Conservation (phyloP, 768 basidiomycete species). For the Boletus eberwhitei region DNA sequence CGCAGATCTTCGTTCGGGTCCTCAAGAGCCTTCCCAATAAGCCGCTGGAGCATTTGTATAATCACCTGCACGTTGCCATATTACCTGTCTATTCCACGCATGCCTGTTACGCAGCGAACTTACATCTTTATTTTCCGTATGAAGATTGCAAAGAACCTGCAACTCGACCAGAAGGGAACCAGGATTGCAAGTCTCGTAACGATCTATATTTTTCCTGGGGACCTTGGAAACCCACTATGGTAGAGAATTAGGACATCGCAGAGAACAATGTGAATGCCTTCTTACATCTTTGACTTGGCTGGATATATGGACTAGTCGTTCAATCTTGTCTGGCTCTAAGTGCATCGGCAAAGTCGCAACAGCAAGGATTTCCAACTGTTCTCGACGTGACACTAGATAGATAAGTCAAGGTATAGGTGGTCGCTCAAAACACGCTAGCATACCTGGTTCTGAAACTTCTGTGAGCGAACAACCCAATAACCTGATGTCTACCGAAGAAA, state of each 20-base stretch:
- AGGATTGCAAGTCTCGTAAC: slow-evolving; percentile 12
- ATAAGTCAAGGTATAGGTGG: background rate
- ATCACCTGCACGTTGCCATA: slow-evolving; percentile 10
- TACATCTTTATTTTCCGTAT: slow-evolving; percentile 14
- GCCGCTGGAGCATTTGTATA: slow-evolving; percentile 27
- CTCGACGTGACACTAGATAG: slow-evolving; percentile 19
- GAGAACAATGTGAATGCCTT: background rate
- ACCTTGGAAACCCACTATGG: slow-evolving; percentile 16
- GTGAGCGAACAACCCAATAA: slow-evolving; percentile 8
- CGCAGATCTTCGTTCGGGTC: slow-evolving; percentile 36
- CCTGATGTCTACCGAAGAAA: slow-evolving; percentile 19
- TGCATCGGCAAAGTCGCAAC: slow-evolving; percentile 22
- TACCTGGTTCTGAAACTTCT: slow-evolving; percentile 10
- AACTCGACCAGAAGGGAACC: slow-evolving; percentile 26
- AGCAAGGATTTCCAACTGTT: slow-evolving; percentile 24
- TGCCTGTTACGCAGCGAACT: background rate
- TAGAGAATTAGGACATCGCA: slow-evolving; percentile 2
- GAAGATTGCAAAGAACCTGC: slow-evolving; percentile 18
- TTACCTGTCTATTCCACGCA: background rate
- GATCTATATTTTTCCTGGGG: background rate
- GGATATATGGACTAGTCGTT: slow-evolving; percentile 16
- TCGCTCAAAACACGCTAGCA: background rate
- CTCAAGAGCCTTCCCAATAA: slow-evolving; percentile 40
- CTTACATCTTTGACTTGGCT: slow-evolving; percentile 24
- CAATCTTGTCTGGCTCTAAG: background rate